phyloP scores from a whole-genome alignment of 2,329 filamentous ascomycete genomes.

The Ceratocystis lukuohia region DNA sequence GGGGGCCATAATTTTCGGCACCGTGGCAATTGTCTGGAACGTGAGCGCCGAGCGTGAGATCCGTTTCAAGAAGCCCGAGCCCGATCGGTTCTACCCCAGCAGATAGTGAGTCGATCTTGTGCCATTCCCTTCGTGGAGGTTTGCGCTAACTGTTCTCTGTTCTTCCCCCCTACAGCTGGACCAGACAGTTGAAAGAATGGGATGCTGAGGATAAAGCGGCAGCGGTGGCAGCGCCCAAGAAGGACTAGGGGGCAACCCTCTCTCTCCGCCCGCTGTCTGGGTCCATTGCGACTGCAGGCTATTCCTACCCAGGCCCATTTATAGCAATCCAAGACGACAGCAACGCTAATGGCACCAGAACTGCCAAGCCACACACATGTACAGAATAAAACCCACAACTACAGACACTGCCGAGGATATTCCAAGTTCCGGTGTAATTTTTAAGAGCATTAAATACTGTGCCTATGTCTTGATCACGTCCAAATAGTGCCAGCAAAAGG shows the following conservation, averaged over 20 bases:
- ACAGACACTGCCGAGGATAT: not conserved
- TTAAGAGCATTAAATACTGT: not conserved
- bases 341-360: conserved; percentile 8
- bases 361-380: conserved; percentile 5
- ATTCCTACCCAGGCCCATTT: not conserved
- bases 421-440: not conserved
- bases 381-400: conserved; percentile 9
- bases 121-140: not conserved
- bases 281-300: not conserved
- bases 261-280: not conserved
- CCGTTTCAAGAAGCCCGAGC: conserved; percentile 62
- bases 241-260: conserved; percentile 20
- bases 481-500: not conserved
- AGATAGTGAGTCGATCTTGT: conserved; percentile 51
- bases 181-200: conserved; percentile 34
- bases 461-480: not conserved
- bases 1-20: conserved; percentile 51
- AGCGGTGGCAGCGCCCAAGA: conserved; percentile 25
- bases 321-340: conserved; percentile 8
- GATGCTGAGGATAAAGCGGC: conserved; percentile 32
- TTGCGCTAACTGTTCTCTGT: not conserved
- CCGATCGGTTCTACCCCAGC: conserved; percentile 67
- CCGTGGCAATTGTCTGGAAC: conserved; percentile 55
- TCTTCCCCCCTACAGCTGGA: conserved; percentile 28
- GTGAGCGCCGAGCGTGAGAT: conserved; percentile 61